Conservation (phyloP, 2,329 filamentous ascomycete species). For the Ampelomyces quisqualis region DNA sequence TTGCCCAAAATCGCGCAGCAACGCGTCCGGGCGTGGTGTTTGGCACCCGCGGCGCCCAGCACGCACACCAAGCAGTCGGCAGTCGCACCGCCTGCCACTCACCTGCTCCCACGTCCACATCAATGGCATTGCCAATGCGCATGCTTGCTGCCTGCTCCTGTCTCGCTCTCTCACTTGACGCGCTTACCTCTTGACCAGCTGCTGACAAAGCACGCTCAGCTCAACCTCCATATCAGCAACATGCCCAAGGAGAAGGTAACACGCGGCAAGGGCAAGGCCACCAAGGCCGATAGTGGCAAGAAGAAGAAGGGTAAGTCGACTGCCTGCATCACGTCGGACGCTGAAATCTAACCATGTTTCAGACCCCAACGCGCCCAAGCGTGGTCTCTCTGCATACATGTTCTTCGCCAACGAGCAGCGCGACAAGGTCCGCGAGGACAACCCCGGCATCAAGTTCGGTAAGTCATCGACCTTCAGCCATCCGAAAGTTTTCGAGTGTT, state of each 20-base stretch:
- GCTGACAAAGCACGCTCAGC: conserved; percentile 10
- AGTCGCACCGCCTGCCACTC: conserved; percentile 20
- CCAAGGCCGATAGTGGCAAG: conserved; percentile 58
- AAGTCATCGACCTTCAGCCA: conserved; percentile 38
- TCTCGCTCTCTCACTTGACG: conserved; percentile 2
- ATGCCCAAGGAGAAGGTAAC: conserved; percentile 70
- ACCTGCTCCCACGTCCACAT: conserved; percentile 16
- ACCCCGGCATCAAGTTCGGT: conserved; percentile 96
- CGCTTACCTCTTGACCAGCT: conserved; percentile 6
- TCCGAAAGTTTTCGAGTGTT: conserved; percentile 8
- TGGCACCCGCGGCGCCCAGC: conserved; percentile 32
- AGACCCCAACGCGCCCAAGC: conserved; percentile 99
- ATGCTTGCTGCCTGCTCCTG: neutral
- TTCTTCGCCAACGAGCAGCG: conserved; percentile 99
- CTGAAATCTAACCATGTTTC: conserved; percentile 13
- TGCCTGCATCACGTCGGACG: conserved; percentile 12
- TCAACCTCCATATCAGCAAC: conserved; percentile 33
- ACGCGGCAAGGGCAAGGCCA: conserved; percentile 61
- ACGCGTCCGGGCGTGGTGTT: conserved; percentile 33
- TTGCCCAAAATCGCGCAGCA: conserved; percentile 29
- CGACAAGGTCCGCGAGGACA: conserved; percentile 96
- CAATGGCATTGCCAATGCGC: too few species aligned
- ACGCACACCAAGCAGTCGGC: conserved; percentile 26
- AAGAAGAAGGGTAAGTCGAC: conserved; percentile 67
- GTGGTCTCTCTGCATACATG: conserved; percentile 99